Evolutionary conservation across 352 stramenopile genomes (phyloP).

Genomic region (Phytopythium aichiense): DNA sequence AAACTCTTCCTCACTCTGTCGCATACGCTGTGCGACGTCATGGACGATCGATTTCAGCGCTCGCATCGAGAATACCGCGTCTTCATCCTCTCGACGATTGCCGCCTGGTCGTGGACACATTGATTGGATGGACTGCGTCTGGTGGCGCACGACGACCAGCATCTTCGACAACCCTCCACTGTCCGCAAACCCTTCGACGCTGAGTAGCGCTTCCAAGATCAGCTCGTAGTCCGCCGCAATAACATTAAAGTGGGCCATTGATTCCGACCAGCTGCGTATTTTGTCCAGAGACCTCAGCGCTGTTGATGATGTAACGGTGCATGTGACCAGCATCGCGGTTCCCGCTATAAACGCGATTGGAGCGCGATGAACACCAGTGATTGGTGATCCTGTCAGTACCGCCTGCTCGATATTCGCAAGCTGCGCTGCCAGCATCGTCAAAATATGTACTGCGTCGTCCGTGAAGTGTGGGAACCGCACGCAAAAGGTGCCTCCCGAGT

Average conservation of each 20-base stretch:
- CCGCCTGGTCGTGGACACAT: not conserved
- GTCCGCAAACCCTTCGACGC: not conserved
- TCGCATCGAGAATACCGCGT: constrained; percentile 2
- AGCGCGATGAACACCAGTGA: constrained; percentile 23
- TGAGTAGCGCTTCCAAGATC: not conserved
- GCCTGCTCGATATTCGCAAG: constrained; percentile 30
- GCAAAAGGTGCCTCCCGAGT: constrained; percentile 37
- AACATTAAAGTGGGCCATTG: not conserved
- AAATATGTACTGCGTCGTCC: constrained; percentile 7
- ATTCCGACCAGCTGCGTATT: not conserved
- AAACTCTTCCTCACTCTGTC: constrained; percentile 8
- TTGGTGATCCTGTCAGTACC: constrained; percentile 11
- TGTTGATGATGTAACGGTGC: not conserved
- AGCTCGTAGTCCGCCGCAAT: not conserved
- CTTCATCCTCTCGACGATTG: not conserved
- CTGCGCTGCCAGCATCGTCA: constrained; percentile 22
- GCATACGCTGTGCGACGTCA: constrained; percentile 3
- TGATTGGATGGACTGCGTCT: not conserved
- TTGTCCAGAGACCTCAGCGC: not conserved
- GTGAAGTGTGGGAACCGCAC: constrained; percentile 12
- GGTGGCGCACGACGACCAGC: not conserved
- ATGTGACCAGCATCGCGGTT: constrained; percentile 29
- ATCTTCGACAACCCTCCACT: not conserved
- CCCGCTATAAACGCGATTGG: constrained; percentile 30
- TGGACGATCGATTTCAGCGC: constrained; percentile 10